Conservation (phyloP, 768 basidiomycete species). For the Sporobolomyces phaffii region DNA sequence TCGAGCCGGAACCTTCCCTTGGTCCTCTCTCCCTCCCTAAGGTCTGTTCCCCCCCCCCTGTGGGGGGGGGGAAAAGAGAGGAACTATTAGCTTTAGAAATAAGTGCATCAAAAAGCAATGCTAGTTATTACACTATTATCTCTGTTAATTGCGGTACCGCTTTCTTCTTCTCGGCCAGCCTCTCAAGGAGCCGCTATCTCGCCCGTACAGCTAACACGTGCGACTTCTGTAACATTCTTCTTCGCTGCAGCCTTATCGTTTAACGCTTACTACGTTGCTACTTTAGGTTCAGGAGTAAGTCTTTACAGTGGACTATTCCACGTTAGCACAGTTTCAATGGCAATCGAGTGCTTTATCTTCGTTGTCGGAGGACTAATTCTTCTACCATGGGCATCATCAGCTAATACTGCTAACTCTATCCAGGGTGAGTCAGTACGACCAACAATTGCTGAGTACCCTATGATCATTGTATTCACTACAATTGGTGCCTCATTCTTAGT, state of each 20-base stretch:
- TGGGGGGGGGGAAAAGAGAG: too few relatives aligned
- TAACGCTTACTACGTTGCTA: slow-evolving; percentile 28
- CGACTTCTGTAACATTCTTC: slow-evolving; percentile 37
- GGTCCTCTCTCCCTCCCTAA: too few relatives aligned
- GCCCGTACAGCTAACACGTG: slow-evolving; percentile 34
- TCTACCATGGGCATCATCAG: slow-evolving; percentile 37
- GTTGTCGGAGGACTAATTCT: slow-evolving; percentile 35
- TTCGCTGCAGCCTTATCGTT: slow-evolving; percentile 24
- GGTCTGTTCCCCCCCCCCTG: too few relatives aligned
- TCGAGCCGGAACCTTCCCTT: too few relatives aligned
- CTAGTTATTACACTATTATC: slow-evolving; percentile 40
- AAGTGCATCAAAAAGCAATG: slow-evolving; percentile 20
- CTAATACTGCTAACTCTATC: slow-evolving; percentile 21
- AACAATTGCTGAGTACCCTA: slow-evolving; percentile 29
- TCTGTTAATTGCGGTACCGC: slow-evolving; percentile 32
- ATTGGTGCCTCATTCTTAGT: slow-evolving; percentile 40
- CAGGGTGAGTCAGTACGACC: slow-evolving; percentile 21
- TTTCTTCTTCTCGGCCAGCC: slow-evolving; percentile 15
- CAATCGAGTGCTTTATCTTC: slow-evolving; percentile 38
- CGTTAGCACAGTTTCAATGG: slow-evolving; percentile 37
- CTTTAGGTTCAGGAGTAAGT: slow-evolving; percentile 40
- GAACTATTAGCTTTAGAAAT: too few relatives aligned
- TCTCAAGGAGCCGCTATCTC: slow-evolving; percentile 17
- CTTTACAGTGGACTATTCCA: slow-evolving; percentile 40
- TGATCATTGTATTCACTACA: slow-evolving; percentile 37